Evolutionary conservation across 768 basidiomycete species (phyloP), one percentile per base, ranked within the genome.

Genomic region (Calvatia gigantea): DNA sequence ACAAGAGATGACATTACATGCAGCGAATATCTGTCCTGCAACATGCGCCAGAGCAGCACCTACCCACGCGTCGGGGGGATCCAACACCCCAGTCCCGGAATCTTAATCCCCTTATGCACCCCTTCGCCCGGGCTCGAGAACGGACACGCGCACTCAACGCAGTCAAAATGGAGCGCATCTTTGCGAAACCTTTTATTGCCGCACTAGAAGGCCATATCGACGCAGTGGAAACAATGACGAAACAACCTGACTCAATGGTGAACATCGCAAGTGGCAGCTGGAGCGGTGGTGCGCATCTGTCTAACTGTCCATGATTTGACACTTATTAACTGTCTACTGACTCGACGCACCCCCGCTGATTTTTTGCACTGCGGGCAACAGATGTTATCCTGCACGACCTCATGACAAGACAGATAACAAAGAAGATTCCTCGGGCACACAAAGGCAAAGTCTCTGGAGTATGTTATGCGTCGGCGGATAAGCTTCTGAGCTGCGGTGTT

Each of bases 101-200:
- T 71, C 82, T 98, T 41, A 87, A 98, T 67, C 94, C 96, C 0
- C 75, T 93, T n/a, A 85, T 93, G 71, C 97, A 99, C 65, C 97
- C 97, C 2, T 98, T 99, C 69, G 80, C 94, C 0, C 86, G 89
- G 19, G 89, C 94, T 4, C 76, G 97, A 49, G 97, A 99, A 73
- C 91, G 96, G 32, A 94, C 85, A 17, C 85, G 97, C 56, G 97
- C 97, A 2, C 68, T 98, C 43, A 96, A 94, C 60, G 97, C 97
- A 2, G 89, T 89, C 12, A 99, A 99, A 74, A 91, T 99, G 80
- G 96, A 98, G 49, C 78, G 91, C 56, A 92, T 99, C 74, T 98
- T 98, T 66, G 87, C 97, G n/a, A 98, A 97, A 64, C 97, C 97
- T 0, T 98, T 98, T 64, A 77, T 99, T 14, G 91, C 83, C 33